Conservation (phyloP, 768 basidiomycete genomes). For the Tylopilus intermedius region DNA sequence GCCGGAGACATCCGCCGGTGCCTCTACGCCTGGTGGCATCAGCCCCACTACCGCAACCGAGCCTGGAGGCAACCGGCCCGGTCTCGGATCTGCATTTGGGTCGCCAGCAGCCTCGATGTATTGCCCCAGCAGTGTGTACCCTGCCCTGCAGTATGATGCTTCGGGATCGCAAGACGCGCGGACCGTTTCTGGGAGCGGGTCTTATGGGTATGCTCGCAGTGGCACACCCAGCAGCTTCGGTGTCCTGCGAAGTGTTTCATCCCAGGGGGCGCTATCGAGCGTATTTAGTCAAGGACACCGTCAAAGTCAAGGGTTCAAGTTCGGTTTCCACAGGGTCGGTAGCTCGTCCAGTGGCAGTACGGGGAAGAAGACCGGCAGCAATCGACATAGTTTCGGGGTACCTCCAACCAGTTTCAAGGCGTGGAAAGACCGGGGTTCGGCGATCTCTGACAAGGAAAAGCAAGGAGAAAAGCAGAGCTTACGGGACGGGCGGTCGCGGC, state of each 20-base stretch:
- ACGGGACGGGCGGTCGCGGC: constrained; percentile 8
- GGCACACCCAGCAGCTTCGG: constrained; percentile 25
- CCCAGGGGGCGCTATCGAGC: constrained; percentile 28
- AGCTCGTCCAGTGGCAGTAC: constrained; percentile 21
- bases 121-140: constrained; percentile 13
- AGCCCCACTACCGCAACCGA: constrained; percentile 5
- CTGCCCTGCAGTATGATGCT: constrained; percentile 11
- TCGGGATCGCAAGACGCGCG: constrained; percentile 18
- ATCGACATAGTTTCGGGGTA: constrained; percentile 16
- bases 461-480: constrained; percentile 9
- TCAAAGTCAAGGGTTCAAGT: constrained; percentile 14
- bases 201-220: constrained; percentile 23
- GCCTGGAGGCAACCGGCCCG: constrained; percentile 6
- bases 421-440: constrained; percentile 22
- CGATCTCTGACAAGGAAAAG: constrained; percentile 17
- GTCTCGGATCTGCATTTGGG: constrained; percentile 30
- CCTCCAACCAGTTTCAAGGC: constrained; percentile 27
- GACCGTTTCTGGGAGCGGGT: constrained; percentile 22
- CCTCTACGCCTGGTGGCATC: constrained; percentile 7
- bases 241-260: constrained; percentile 27
- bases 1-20: constrained; percentile 5
- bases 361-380: constrained; percentile 10
- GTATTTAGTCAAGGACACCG: constrained; percentile 15
- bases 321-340: constrained; percentile 15
- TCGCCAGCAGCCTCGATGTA: constrained; percentile 21